A percentile compares a stretch with the other conserved stretches of the same genome.
These are phyloP conservation scores for Eucalyptus tenuipes DNA, from an alignment of 345 rosid genomes.

Conservation along the genomic window DNA sequence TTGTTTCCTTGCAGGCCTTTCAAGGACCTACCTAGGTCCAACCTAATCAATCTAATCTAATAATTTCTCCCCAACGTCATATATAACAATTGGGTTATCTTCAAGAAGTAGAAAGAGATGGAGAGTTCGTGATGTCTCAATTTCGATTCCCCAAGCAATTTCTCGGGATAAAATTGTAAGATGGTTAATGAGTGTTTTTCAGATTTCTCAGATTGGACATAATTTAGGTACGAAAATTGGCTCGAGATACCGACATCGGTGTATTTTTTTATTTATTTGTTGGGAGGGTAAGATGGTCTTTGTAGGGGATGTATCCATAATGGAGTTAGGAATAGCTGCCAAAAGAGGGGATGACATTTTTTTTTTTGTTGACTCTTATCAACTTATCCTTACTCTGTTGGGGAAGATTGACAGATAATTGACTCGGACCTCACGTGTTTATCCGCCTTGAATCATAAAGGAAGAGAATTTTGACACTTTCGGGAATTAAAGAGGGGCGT, in stretches of 20 bases:
- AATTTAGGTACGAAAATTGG: background rate
- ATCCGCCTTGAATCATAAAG: background rate
- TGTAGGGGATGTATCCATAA: background rate
- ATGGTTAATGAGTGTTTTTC: background rate
- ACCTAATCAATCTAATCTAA: background rate
- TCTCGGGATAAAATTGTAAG: background rate
- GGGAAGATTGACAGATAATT: background rate
- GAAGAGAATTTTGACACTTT: background rate
- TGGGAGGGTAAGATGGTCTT: background rate
- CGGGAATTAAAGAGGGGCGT: background rate
- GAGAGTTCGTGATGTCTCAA: too few species aligned
- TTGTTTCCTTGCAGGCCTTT: background rate
- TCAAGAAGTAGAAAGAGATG: background rate
- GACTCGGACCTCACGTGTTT: background rate
- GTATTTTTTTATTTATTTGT: background rate
- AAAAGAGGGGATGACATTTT: background rate
- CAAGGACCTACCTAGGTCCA: accelerated
- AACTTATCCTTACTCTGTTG: background rate
- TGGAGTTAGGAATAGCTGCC: background rate
- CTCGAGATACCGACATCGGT: background rate
- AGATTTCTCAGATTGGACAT: background rate
- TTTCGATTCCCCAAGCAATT: background rate
- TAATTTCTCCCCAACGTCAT: background rate
- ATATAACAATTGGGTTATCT: background rate
- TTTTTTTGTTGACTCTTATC: background rate